Evolutionary conservation across 2,329 filamentous ascomycete genomes (phyloP).

Genomic region (Aspergillus sojae): DNA sequence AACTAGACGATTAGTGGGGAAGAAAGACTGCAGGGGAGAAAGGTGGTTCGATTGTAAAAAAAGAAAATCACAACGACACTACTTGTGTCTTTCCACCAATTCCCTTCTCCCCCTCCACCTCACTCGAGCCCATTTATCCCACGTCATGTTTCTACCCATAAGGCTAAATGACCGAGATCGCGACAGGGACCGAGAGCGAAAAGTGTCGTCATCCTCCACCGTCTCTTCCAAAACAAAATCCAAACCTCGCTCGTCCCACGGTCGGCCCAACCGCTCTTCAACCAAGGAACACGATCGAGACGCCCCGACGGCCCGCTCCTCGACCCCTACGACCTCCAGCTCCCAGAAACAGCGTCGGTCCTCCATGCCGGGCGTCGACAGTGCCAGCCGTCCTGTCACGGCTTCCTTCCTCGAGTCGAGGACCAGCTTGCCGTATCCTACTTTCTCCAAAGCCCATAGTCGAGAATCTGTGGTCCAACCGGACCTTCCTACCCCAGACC

Average conservation of each 20-base stretch:
- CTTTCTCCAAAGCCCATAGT: constrained; percentile 87
- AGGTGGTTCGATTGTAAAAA: constrained; percentile 12
- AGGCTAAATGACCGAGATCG: constrained; percentile 40
- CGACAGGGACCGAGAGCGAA: constrained; percentile 32
- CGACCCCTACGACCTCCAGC: constrained; percentile 28
- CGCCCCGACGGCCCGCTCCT: constrained; percentile 31
- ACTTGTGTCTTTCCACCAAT: constrained; percentile 15
- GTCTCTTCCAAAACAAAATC: constrained; percentile 30
- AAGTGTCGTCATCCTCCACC: constrained; percentile 29
- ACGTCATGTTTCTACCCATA: constrained; percentile 42
- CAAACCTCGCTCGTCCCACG: constrained; percentile 36
- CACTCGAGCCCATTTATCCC: constrained; percentile 25
- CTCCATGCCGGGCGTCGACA: constrained; percentile 58
- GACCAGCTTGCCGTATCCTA: constrained; percentile 70
- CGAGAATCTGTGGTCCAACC: constrained; percentile 72
- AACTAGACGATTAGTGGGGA: constrained; percentile 24
- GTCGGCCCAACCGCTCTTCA: constrained; percentile 33
- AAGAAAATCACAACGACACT: constrained; percentile 14
- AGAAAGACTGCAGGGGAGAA: constrained; percentile 1
- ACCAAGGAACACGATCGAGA: constrained; percentile 39
- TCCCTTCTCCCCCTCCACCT: constrained; percentile 25
- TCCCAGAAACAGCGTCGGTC: constrained; percentile 38
- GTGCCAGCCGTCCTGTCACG: constrained; percentile 33
- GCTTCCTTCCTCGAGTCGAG: constrained; percentile 48
- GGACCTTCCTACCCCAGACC: constrained; percentile 66